These are phyloP conservation scores for Penicillium sp. DNA, from an alignment of 2,329 filamentous ascomycete genomes.

Conservation along the genomic window DNA sequence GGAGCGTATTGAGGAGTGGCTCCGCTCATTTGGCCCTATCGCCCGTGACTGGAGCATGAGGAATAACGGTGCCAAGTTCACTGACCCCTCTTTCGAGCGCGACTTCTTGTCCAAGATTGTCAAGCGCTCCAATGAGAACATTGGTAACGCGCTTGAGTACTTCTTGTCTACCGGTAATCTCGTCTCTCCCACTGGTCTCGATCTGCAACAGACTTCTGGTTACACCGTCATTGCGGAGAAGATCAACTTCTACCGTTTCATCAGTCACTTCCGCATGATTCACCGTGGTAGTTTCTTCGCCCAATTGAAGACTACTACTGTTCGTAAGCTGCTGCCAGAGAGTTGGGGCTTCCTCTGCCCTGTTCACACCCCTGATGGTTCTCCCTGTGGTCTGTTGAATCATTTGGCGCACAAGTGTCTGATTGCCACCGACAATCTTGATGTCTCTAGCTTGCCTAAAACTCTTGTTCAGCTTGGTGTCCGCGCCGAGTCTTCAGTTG, in stretches of 20 bases:
- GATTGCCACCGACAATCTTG: constrained; percentile 72
- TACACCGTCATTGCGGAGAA: constrained; percentile 98
- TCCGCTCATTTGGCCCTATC: constrained; percentile 61
- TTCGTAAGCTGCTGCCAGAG: constrained; percentile 90
- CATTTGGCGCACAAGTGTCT: constrained; percentile 94
- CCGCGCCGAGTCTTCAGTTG: constrained; percentile 70
- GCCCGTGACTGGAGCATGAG: constrained; percentile 55
- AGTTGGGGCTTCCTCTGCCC: constrained; percentile 98
- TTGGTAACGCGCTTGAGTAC: constrained; percentile 85
- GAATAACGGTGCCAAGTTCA: constrained; percentile 60
- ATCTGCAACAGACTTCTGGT: constrained; percentile 90
- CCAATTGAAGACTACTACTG: constrained; percentile 93
- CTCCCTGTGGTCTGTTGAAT: constrained; percentile 90
- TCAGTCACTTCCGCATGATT: constrained; percentile 98
- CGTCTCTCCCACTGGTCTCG: constrained; percentile 83
- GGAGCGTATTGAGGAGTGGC: constrained; percentile 86
- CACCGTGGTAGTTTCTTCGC: constrained; percentile 99
- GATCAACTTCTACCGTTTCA: constrained; percentile 97
- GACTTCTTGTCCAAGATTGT: constrained; percentile 80
- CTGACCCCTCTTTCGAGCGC: constrained; percentile 70
- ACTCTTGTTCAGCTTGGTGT: constrained; percentile 79
- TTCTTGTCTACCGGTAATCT: constrained; percentile 96
- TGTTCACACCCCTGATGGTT: constrained; percentile 94
- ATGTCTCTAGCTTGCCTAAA: constrained; percentile 71
- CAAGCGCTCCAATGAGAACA: constrained; percentile 77